A percentile compares a stretch with the other conserved stretches of the same genome.
Evolutionary conservation across 495 filamentous ascomycete genomes (phyloP).

Genomic region (Bombardia bombarda): DNA sequence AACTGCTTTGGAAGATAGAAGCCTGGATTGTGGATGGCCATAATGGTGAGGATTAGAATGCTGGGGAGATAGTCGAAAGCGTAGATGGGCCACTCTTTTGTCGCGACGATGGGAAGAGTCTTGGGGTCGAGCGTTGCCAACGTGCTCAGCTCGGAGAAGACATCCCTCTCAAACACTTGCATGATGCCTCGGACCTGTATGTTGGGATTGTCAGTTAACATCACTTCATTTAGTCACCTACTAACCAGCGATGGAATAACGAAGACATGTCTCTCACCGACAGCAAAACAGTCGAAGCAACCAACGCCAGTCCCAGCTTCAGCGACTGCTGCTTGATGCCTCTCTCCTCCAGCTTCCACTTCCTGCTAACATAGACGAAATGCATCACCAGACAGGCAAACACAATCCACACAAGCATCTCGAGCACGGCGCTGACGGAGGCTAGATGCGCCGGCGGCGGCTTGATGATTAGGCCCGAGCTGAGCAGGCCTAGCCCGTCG

Average conservation of each 20-base stretch:
- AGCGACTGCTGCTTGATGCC: background rate
- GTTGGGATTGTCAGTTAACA: no score
- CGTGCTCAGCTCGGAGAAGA: background rate
- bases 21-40: slow-evolving; percentile 6
- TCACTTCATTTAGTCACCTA: no score
- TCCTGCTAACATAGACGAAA: background rate
- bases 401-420: slow-evolving; percentile 1
- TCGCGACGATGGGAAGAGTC: background rate
- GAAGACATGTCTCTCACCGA: slow-evolving; percentile 1
- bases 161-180: slow-evolving; percentile 3
- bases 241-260: no score
- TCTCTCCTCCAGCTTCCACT: background rate
- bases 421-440: background rate
- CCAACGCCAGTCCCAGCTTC: slow-evolving; percentile 3
- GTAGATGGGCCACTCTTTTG: slow-evolving; percentile 8
- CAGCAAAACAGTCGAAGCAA: slow-evolving; percentile 1
- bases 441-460: background rate
- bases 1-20: slow-evolving; percentile 7
- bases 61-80: slow-evolving; percentile 4
- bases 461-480: background rate
- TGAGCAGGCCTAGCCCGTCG: slow-evolving; percentile 1
- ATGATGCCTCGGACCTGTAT: slow-evolving; percentile 2
- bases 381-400: slow-evolving; percentile 1
- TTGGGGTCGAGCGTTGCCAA: background rate
- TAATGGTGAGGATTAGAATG: background rate